phyloP scores from a whole-genome alignment of 73 alveolate genomes.

The Tetrahymena malaccensis region DNA sequence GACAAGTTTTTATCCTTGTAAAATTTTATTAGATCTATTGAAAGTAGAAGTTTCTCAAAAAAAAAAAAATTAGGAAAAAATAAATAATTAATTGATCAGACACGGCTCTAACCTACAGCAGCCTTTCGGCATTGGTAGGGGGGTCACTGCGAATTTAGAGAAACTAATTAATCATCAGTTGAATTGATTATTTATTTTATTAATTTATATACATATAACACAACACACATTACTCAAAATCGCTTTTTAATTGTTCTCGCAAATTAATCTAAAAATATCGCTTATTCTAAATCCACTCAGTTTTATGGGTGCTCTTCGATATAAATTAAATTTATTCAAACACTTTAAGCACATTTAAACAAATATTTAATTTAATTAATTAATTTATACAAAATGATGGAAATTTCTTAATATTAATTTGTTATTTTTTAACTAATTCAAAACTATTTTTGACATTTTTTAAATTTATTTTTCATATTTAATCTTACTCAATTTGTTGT shows the following conservation, averaged over 20 bases:
- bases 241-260: background rate
- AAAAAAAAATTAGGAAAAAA: background rate
- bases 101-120: slow-evolving; percentile 1
- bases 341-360: background rate
- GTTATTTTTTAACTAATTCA: background rate
- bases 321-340: background rate
- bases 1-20: too few relatives aligned
- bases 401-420: background rate
- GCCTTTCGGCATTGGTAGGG: background rate
- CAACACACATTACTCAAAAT: background rate
- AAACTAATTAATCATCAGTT: background rate
- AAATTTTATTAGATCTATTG: background rate
- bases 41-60: background rate
- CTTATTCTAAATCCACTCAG: background rate
- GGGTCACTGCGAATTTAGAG: slow-evolving; percentile 2
- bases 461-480: background rate
- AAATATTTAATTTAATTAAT: background rate
- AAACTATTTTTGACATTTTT: background rate
- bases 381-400: background rate
- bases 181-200: background rate
- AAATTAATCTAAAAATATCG: background rate
- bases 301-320: background rate
- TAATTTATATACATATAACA: background rate
- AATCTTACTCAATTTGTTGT: background rate
- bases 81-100: background rate